phyloP scores from a whole-genome alignment of 1,139 yeast genomes.

The Pichia sp. region DNA sequence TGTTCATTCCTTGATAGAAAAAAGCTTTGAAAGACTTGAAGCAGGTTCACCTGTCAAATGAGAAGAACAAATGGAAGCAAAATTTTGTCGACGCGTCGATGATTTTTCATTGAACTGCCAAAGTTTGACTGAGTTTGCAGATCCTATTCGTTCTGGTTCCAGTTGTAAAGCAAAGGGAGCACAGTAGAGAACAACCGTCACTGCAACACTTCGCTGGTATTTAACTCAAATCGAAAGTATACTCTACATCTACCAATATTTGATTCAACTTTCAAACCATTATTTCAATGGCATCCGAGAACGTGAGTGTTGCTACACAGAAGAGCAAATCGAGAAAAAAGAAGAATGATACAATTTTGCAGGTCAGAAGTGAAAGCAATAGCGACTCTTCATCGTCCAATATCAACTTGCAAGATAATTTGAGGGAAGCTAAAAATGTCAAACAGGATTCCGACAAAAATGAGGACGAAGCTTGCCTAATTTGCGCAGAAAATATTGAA shows the following conservation, averaged over 20 bases:
- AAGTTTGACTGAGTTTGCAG: neutral
- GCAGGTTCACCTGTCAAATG: neutral
- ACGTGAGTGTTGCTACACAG: neutral
- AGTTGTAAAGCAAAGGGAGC: neutral
- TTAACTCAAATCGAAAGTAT: too few relatives aligned
- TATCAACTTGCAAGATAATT: neutral
- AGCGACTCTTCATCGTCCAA: neutral
- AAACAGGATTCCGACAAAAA: slow-evolving; percentile 29
- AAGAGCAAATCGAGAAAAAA: neutral
- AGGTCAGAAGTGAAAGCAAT: neutral
- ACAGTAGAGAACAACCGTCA: too few relatives aligned
- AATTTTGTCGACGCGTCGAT: slow-evolving; percentile 6
- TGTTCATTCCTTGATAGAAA: too few relatives aligned
- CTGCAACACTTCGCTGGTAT: neutral
- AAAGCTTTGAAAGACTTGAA: neutral
- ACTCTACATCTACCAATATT: too few relatives aligned
- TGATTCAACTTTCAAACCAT: neutral
- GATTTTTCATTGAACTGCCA: neutral
- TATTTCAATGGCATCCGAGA: neutral
- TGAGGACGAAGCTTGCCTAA: slow-evolving; percentile 53
- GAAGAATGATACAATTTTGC: neutral
- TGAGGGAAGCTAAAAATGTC: neutral
- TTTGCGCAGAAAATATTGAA: slow-evolving; percentile 71
- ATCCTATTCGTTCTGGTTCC: neutral
- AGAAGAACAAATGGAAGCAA: neutral